Conservation (phyloP, 1,284 basidiomycete species). For the Rhodotorula sp. region DNA sequence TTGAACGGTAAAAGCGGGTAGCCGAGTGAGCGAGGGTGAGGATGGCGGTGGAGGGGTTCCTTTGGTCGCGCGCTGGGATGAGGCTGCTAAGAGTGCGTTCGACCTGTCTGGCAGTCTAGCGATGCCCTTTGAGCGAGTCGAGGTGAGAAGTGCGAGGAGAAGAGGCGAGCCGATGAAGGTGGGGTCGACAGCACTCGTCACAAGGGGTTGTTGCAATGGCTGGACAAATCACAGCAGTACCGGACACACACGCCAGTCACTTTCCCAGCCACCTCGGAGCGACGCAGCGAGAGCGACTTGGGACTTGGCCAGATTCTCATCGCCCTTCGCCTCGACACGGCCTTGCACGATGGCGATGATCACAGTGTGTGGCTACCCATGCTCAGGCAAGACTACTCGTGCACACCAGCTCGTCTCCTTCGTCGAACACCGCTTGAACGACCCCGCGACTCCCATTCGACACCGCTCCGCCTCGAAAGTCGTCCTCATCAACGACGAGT, state of each 20-base stretch:
- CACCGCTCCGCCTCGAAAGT: slow-evolving; percentile 59
- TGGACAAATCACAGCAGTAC: not conserved
- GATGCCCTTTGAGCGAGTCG: not conserved
- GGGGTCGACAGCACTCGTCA: not conserved
- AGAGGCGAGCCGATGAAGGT: not conserved
- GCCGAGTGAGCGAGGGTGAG: not conserved
- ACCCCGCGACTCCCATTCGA: slow-evolving; percentile 49
- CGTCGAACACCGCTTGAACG: slow-evolving; percentile 55
- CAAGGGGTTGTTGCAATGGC: no score
- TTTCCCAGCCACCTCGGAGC: not conserved
- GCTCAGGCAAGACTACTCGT: slow-evolving; percentile 77
- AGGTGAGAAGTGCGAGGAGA: not conserved
- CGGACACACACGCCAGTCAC: not conserved
- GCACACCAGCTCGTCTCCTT: slow-evolving; percentile 63
- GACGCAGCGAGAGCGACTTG: not conserved
- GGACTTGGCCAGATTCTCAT: not conserved
- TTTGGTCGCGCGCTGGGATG: no score
- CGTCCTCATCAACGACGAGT: slow-evolving; percentile 73
- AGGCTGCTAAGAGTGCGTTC: not conserved
- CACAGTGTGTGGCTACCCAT: slow-evolving; percentile 86
- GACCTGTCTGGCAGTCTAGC: no score
- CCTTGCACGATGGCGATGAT: slow-evolving; percentile 74
- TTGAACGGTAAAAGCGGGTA: not conserved
- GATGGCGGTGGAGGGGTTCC: no score
- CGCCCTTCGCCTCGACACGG: not conserved